Base-by-base conservation (phyloP, 352 stramenopile species). In the Phytophthora agathidicida region DNA sequence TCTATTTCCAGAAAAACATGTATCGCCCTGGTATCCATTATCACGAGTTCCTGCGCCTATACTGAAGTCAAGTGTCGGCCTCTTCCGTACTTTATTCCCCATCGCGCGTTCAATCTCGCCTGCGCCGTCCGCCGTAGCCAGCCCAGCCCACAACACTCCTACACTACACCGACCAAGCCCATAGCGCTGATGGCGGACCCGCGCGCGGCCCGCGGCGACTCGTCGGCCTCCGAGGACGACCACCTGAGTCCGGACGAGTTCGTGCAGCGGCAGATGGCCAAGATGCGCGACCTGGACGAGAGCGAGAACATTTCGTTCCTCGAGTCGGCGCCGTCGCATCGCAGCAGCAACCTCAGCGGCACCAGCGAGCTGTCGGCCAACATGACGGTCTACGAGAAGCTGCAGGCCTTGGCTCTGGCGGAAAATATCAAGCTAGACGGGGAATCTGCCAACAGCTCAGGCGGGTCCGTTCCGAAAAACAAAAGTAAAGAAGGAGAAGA, bases 401-500 rank as follows among this genome's bases (percentile, higher is more conserved):
- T 90, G n/a, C 76, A 84, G 48, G 71, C 73, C 36, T 51, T 88
- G 17, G 73, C 74, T 16, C 55, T 80, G 23, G 65, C 77, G 5
- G 73, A 80, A 35, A 73, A 76, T 59, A 71, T 71, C 46, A 69
- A 75, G 38, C 62, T 75, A 30, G 61, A 72, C 28, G 50, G 38
- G 13, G 27, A 19, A 13, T 19, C 13, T 19, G 11, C 5, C 37
- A 16, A 3, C 20, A 13, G 9, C 37, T 0, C 6, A 4, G 13
- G 14, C 32, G 32, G 14, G n/a, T n/a, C n/a, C n/a, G n/a, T n/a
- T n/a, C n/a, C n/a, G n/a, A n/a, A n/a, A n/a, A n/a, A n/a, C n/a
- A 36, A 32, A 19, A 19, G 23, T 1, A 47, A 41, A 20, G 41
- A 48, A 13, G 54, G 62, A 32, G 57, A 61, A 3, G 60, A 73